Evolutionary conservation across 2,329 filamentous ascomycete genomes (phyloP).

Genomic region (Cytospora piceae): DNA sequence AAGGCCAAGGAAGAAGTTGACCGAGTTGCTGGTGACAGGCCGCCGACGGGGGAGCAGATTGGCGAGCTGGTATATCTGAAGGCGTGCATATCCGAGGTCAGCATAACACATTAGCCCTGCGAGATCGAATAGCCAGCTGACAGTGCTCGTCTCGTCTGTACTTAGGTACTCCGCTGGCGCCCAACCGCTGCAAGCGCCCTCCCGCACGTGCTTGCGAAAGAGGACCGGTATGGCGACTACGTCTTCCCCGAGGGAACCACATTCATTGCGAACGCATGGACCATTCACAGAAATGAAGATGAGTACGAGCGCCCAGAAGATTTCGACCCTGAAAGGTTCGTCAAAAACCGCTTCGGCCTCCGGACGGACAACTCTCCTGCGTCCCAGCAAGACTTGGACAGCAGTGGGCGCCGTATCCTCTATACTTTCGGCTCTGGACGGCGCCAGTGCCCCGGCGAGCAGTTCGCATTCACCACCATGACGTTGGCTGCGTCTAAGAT

Average conservation of each 20-base stretch:
- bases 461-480: constrained; percentile 52
- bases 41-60: constrained; percentile 9
- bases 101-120: background rate
- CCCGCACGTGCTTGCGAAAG: constrained; percentile 9
- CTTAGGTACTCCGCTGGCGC: constrained; percentile 20
- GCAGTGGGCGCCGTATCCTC: constrained; percentile 30
- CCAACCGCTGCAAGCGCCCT: constrained; percentile 3
- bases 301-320: background rate
- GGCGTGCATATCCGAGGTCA: constrained; percentile 16
- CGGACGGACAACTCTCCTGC: background rate
- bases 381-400: background rate
- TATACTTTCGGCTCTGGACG: constrained; percentile 54
- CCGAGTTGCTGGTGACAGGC: background rate
- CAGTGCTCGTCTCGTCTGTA: background rate
- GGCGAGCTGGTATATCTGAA: constrained; percentile 9
- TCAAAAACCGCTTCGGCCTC: constrained; percentile 7
- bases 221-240: background rate
- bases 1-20: constrained; percentile 18
- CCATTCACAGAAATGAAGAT: constrained; percentile 1
- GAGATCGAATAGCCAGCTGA: background rate
- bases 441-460: constrained; percentile 52
- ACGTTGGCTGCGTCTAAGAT: constrained; percentile 45
- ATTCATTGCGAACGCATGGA: constrained; percentile 12
- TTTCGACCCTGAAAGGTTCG: constrained; percentile 4
- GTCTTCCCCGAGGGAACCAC: constrained; percentile 14